phyloP scores from a whole-genome alignment of 306 rosid genomes.

The Quercus cerris region DNA sequence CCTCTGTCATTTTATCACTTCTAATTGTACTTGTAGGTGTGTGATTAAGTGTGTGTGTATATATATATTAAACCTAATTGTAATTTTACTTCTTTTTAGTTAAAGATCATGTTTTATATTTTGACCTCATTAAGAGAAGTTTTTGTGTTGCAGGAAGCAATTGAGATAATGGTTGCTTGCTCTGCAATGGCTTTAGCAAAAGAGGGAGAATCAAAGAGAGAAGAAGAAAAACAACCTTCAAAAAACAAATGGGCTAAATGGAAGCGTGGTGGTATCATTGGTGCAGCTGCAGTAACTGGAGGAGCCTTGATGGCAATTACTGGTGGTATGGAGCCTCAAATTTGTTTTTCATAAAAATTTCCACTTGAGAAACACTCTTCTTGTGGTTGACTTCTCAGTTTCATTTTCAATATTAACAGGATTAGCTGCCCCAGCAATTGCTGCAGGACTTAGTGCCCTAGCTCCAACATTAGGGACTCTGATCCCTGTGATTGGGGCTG shows the following conservation, averaged over 20 bases:
- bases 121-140: constrained; percentile 21
- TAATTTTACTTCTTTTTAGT: neutral
- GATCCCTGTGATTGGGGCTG: constrained; percentile 82
- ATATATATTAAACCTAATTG: neutral
- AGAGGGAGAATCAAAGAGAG: constrained; percentile 46
- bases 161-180: constrained; percentile 89
- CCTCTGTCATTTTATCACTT: constrained; percentile 11
- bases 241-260: constrained; percentile 69
- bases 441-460: constrained; percentile 84
- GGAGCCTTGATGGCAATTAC: constrained; percentile 89
- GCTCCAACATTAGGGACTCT: constrained; percentile 95
- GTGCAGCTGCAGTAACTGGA: constrained; percentile 95
- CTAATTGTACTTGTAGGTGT: constrained; percentile 5
- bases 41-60: neutral
- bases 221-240: constrained; percentile 48
- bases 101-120: constrained; percentile 5
- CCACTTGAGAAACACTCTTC: constrained; percentile 12
- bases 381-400: constrained; percentile 10
- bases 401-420: constrained; percentile 52
- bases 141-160: constrained; percentile 68
- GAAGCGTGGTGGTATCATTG: constrained; percentile 96
- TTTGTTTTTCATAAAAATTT: constrained; percentile 14
- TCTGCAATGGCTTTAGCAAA: constrained; percentile 82
- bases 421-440: constrained; percentile 96
- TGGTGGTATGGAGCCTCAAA: constrained; percentile 63